Evolutionary conservation across 805 yeast species (phyloP), one percentile per base, ranked within the genome.

Genomic region (Limtongia smithiae): DNA sequence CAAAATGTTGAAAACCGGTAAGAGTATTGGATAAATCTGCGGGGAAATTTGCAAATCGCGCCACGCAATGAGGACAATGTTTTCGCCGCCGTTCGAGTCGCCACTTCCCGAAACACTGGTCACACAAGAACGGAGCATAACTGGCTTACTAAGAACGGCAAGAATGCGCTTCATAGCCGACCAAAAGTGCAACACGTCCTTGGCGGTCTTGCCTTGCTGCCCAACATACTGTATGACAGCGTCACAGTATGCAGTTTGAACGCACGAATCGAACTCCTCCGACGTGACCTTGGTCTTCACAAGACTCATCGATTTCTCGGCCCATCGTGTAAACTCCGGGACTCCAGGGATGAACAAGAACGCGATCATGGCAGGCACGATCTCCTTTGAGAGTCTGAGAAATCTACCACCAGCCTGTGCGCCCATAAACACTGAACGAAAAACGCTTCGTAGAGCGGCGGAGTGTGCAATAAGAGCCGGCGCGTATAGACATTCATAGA

Each of bases 1-100:
- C 1, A 82, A 63, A 6, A 71, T 51, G 12, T 70, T 61, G 30
- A 84, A 71, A 2, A 78, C 76, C 47, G 78, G 68, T n/a, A 87
- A 66, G 3, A 83, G 63, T 15, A 73, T 65, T 0, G 84, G 83
- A 28, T 83, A 38, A 11, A 72, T 68, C n/a, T 64, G 60, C 5
- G 65, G 67, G 33, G 62, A 67, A 0, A 54, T 37, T 58, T 65
- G 62, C 55, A 69, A 15, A 62, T 65, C 30, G 65, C 59, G 38
- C 64, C 69, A 43, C 60, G 62, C 12, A 62, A 66, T 43, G 55
- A 63, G 38, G 52, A 61, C 37, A 60, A 62, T 9, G 64, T 57
- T 46, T 15, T 49, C 44, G 17, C 28, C 9, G 33, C 37, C 55
- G 6, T 44, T 27, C n/a, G 48, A 18, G 7, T 46, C 44, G 12